Conservation (phyloP, 2,329 filamentous ascomycete genomes). For the Paraphoma chrysanthemicola region DNA sequence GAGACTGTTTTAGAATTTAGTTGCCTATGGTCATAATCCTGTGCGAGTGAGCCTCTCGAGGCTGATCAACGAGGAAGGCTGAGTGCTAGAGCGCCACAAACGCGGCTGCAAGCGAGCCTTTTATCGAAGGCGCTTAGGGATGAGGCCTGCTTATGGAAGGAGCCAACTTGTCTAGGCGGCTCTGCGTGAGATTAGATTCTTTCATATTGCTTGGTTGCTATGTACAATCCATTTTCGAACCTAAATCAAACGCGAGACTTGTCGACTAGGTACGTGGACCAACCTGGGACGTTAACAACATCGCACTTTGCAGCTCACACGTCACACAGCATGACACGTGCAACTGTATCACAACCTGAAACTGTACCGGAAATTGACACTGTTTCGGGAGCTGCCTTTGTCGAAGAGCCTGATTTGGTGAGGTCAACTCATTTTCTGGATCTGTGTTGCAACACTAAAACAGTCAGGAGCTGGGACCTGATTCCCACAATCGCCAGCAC, state of each 20-base stretch:
- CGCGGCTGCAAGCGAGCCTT: neutral
- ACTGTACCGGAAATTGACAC: neutral
- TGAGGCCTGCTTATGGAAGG: no score
- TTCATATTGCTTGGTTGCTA: no score
- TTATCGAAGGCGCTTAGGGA: neutral
- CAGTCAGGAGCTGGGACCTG: neutral
- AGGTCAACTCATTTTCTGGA: neutral
- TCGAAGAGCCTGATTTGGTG: neutral
- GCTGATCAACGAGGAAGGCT: neutral
- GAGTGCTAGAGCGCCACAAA: neutral
- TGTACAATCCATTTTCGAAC: no score
- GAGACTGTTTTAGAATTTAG: no score
- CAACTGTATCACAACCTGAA: neutral
- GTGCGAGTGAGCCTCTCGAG: neutral
- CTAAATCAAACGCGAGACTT: no score
- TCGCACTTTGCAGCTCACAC: no score
- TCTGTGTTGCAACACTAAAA: neutral
- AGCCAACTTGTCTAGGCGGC: no score
- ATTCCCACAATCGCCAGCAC: no score
- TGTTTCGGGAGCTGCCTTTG: neutral
- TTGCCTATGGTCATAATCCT: neutral
- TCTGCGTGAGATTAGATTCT: no score
- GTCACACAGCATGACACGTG: neutral
- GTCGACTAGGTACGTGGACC: no score
- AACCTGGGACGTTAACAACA: no score